phyloP scores from a whole-genome alignment of 208 protist species.

The Leishmania braziliensis region DNA sequence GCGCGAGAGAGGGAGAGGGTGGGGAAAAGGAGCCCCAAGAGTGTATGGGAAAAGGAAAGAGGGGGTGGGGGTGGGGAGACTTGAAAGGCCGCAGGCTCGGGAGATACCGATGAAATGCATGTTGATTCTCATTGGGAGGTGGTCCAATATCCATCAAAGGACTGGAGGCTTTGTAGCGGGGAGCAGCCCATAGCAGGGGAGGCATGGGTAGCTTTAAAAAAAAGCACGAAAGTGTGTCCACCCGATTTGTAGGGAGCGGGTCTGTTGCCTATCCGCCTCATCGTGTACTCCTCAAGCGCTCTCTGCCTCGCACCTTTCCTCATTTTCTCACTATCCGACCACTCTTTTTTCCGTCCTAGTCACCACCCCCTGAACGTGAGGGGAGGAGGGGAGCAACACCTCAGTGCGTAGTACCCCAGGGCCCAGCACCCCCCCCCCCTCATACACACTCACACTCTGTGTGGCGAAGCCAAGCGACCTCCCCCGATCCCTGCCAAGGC shows the following conservation, averaged over 20 bases:
- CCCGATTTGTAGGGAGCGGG: not conserved
- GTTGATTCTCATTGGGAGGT: not conserved
- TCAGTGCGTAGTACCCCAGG: no score
- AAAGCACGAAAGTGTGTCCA: not conserved
- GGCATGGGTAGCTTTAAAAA: not conserved
- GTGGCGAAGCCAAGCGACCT: not conserved
- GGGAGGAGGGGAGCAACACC: no score
- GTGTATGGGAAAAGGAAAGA: not conserved
- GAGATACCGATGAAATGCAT: not conserved
- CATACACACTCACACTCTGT: not conserved
- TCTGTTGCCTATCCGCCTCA: not conserved
- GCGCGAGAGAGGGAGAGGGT: not conserved
- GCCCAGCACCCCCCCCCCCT: no score
- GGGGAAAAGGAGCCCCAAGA: not conserved
- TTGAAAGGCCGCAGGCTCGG: not conserved
- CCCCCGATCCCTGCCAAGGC: no score
- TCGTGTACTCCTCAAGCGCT: not conserved
- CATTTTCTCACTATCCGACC: not conserved
- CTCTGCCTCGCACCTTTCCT: not conserved
- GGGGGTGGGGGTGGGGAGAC: not conserved
- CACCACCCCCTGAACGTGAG: not conserved
- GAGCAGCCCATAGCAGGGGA: not conserved
- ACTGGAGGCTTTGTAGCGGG: no score
- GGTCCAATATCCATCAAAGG: not conserved
- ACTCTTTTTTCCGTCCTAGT: not conserved